Evolutionary conservation across 2,329 filamentous ascomycete species (phyloP).

Genomic region (Venturia oleaginea): DNA sequence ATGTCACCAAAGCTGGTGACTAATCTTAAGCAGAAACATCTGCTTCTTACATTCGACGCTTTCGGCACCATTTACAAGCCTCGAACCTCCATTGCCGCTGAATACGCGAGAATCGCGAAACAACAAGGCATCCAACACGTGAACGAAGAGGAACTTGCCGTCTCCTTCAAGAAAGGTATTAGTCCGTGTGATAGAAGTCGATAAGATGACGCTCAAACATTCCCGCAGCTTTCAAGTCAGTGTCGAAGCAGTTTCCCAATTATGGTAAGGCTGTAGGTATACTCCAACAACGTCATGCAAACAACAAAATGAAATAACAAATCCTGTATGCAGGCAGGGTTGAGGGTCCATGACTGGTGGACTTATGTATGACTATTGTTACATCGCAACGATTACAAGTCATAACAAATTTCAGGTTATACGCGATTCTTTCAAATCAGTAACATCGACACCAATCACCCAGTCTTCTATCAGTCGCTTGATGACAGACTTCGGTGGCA

Average conservation of each 20-base stretch:
- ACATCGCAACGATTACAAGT: neutral
- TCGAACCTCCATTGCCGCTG: slow-evolving; percentile 38
- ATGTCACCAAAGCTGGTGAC: neutral
- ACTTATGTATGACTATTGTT: neutral
- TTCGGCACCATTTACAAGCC: slow-evolving; percentile 56
- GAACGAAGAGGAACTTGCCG: slow-evolving; percentile 32
- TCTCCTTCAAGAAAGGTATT: slow-evolving; percentile 33
- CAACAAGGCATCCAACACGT: slow-evolving; percentile 40
- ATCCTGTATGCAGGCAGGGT: neutral
- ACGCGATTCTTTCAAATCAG: slow-evolving; percentile 41
- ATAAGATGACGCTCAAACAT: neutral
- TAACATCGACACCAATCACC: slow-evolving; percentile 29
- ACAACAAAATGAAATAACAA: neutral
- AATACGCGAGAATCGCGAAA: slow-evolving; percentile 46
- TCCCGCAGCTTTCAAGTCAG: slow-evolving; percentile 38
- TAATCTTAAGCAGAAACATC: slow-evolving; percentile 15
- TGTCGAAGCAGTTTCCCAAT: slow-evolving; percentile 44
- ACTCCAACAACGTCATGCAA: neutral
- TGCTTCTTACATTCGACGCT: slow-evolving; percentile 54
- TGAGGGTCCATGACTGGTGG: neutral
- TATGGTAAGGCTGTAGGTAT: slow-evolving; percentile 45
- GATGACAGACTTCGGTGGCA: slow-evolving; percentile 44
- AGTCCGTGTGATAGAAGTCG: neutral
- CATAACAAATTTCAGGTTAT: slow-evolving; percentile 39
- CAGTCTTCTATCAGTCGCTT: slow-evolving; percentile 39